phyloP scores from a whole-genome alignment of 139 green algal genomes.

The Prasinococcaceae sp. region DNA sequence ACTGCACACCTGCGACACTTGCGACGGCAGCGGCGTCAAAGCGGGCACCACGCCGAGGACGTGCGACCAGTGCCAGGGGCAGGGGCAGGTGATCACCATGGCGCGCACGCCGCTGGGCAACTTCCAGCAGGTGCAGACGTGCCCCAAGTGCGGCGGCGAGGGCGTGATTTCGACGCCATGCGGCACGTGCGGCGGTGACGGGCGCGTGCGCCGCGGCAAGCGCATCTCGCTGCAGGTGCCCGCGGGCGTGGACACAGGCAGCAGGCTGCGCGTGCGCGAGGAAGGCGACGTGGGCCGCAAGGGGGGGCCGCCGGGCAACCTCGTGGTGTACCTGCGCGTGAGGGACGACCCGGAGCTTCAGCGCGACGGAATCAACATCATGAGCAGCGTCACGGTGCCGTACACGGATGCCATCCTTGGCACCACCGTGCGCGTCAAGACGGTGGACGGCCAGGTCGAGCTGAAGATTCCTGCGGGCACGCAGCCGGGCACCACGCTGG shows the following conservation, averaged over 20 bases:
- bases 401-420: conserved; percentile 91
- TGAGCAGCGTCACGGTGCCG: conserved; percentile 56
- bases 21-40: conserved; percentile 53
- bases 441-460: conserved; percentile 87
- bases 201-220: conserved; percentile 70
- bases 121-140: conserved; percentile 68
- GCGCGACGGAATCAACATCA: conserved; percentile 77
- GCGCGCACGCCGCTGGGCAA: conserved; percentile 81
- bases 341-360: conserved; percentile 64
- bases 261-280: conserved; percentile 62
- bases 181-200: conserved; percentile 73
- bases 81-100: conserved; percentile 72
- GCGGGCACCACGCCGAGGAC: conserved; percentile 58
- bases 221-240: conserved; percentile 73
- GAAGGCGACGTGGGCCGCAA: conserved; percentile 46
- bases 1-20: conserved; percentile 51
- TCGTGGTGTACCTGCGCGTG: conserved; percentile 88
- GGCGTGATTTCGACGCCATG: conserved; percentile 50
- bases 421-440: conserved; percentile 60
- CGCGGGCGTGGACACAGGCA: conserved; percentile 71
- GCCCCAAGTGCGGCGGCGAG: conserved; percentile 24
- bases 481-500: conserved; percentile 89
- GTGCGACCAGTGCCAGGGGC: conserved; percentile 74
- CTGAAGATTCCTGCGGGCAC: conserved; percentile 88
- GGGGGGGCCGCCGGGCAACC: conserved; percentile 53